Percentiles rank a stretch among this genome's conserved stretches.
These are phyloP conservation scores for Umbilicus rupestris DNA, from an alignment of 164 flowering plant genomes.

Conservation along the genomic window DNA sequence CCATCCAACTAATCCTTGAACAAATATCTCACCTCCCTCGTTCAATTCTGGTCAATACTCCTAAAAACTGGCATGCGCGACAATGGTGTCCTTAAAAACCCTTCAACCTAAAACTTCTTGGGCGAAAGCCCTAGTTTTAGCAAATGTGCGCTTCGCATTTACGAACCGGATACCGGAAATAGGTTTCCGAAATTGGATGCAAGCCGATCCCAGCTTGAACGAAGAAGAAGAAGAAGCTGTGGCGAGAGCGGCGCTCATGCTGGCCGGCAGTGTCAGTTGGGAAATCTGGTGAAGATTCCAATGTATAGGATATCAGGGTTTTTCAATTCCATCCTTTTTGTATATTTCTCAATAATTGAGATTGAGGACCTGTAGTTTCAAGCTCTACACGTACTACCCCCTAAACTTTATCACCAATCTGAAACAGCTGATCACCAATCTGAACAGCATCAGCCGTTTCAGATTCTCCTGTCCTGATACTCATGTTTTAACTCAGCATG, in stretches of 20 bases:
- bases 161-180: neutral
- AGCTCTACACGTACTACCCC: neutral
- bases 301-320: neutral
- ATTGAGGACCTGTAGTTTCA: neutral
- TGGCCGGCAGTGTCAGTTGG: neutral
- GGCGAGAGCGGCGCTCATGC: neutral
- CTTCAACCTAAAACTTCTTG: conserved; percentile 60
- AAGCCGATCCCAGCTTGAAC: neutral
- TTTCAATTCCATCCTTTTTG: neutral
- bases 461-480: too few relatives aligned
- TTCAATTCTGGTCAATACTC: too few relatives aligned
- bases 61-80: conserved; percentile 17
- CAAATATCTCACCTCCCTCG: too few relatives aligned
- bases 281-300: neutral
- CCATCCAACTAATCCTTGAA: too few relatives aligned
- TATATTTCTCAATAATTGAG: neutral
- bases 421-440: too few relatives aligned
- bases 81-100: conserved; percentile 56
- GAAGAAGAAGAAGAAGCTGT: neutral
- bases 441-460: too few relatives aligned
- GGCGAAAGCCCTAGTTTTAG: too few relatives aligned
- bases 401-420: too few relatives aligned
- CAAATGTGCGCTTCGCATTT: too few relatives aligned
- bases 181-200: neutral
- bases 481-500: too few relatives aligned